Base-by-base conservation (phyloP, 2,329 filamentous ascomycete genomes). In the Nemania sp. region DNA sequence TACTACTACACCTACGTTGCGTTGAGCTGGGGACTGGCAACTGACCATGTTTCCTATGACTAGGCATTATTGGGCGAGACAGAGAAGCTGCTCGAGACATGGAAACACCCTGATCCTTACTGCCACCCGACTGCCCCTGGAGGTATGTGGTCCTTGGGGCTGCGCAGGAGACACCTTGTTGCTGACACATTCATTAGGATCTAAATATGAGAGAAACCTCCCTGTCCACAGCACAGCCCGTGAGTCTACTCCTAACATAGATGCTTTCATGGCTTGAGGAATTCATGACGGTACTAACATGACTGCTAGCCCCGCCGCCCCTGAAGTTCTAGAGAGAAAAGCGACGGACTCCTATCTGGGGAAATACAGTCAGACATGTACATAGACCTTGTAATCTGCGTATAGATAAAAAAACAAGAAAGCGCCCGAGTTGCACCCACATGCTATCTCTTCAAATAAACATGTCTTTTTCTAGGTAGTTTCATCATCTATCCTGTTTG, bases 71-170 rank as follows among this genome's bases (percentile, higher is more conserved):
- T 98, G 73, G 88, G 90, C 70, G 94, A 98, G 83, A 95, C 96
- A 4, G 94, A 98, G 81, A 91, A 91, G 74, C 80, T 98, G 67
- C 84, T 99, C 70, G 89, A 96, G 77, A 92, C 91, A 81, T 99
- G 95, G 95, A 98, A 98, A 84, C 96, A 99, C 78, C 96, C 96
- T 3, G 96, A 99, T 80, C 94, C 96, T 35, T 98, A 97, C 80
- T 86, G 88, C 74, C 89, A 91, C 72, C 96, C 96, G 15, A 97
- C 93, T 49, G 95, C 96, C 45, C 96, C 96, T 11, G 96, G 96
- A 87, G 96, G 95, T 96, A 84, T 72, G 87, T 77, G 38, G 62
- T 59, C 3, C 41, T 52, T 43, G 3, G 1, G 3, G 24, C 26
- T 5, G 15, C 5, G 10, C 3, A 11, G n/a, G 58, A 43, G 15